phyloP scores from a whole-genome alignment of 441 rosid species.

The Populus tomentosa region DNA sequence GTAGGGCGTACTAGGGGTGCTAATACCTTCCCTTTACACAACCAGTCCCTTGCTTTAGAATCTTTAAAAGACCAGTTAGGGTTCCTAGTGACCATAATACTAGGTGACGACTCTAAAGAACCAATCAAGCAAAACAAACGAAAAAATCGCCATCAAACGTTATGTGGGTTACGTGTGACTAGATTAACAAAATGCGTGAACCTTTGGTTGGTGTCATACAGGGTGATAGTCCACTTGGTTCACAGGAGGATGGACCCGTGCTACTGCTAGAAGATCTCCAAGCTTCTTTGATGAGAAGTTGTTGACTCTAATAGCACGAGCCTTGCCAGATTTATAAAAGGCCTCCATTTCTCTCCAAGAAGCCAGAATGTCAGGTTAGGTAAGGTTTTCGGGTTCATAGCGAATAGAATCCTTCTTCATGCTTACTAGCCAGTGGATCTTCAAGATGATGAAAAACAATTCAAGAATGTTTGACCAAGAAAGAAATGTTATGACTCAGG shows the following conservation, averaged over 20 bases:
- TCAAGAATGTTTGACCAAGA: no score
- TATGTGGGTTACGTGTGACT: no score
- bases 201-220: conserved; percentile 53
- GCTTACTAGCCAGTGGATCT: conserved; percentile 75
- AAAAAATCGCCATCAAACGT: no score
- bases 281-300: conserved; percentile 67
- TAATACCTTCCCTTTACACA: no score
- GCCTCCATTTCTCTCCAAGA: conserved; percentile 81
- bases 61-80: no score
- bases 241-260: conserved; percentile 58
- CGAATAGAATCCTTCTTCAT: conserved; percentile 34
- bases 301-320: conserved; percentile 67
- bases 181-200: conserved; percentile 40
- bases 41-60: no score
- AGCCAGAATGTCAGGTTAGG: conserved; percentile 45
- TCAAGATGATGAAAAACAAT: background rate
- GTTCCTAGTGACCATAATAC: no score
- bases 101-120: no score
- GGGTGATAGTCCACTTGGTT: conserved; percentile 74
- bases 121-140: no score
- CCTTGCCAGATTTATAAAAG: conserved; percentile 57
- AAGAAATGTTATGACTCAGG: no score
- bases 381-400: conserved; percentile 32
- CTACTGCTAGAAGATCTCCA: conserved; percentile 39
- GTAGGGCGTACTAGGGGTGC: no score